Percentiles rank a stretch among this genome's conserved stretches.
Evolutionary conservation across 2,329 filamentous ascomycete genomes (phyloP).

Genomic region (Shiraia sp.): DNA sequence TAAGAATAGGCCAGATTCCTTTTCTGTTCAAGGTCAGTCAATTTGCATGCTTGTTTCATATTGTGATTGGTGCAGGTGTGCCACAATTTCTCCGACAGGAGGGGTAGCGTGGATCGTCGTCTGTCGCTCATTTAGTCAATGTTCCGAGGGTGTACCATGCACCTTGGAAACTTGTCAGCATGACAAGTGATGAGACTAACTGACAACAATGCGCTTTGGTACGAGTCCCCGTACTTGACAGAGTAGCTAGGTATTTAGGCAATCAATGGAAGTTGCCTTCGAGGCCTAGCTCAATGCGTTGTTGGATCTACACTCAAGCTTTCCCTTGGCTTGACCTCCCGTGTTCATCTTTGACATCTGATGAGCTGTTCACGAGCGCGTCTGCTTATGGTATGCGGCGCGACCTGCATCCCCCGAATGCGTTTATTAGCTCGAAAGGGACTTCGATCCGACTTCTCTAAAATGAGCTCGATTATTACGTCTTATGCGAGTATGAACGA

Average conservation of each 20-base stretch:
- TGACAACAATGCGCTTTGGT: too few species aligned
- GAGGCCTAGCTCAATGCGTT: too few species aligned
- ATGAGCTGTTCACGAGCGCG: background rate
- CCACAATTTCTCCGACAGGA: conserved; percentile 12
- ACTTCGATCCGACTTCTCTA: too few species aligned
- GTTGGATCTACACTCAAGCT: too few species aligned
- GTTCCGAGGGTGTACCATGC: background rate
- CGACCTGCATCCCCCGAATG: too few species aligned
- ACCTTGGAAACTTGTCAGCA: background rate
- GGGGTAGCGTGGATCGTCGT: conserved; percentile 1
- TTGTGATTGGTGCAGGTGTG: conserved; percentile 18
- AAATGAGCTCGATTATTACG: too few species aligned
- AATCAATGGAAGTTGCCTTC: too few species aligned
- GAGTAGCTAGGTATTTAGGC: too few species aligned
- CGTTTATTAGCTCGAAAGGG: too few species aligned
- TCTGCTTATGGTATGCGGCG: too few species aligned
- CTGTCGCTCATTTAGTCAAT: background rate
- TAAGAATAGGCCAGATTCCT: conserved; percentile 7
- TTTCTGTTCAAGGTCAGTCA: conserved; percentile 3
- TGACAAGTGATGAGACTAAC: background rate
- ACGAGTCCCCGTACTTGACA: too few species aligned
- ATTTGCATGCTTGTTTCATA: conserved; percentile 1
- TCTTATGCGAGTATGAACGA: too few species aligned
- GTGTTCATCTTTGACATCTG: background rate
- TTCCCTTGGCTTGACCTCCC: background rate